phyloP scores from a whole-genome alignment of 352 stramenopile genomes.

The Sclerospora graminicola region DNA sequence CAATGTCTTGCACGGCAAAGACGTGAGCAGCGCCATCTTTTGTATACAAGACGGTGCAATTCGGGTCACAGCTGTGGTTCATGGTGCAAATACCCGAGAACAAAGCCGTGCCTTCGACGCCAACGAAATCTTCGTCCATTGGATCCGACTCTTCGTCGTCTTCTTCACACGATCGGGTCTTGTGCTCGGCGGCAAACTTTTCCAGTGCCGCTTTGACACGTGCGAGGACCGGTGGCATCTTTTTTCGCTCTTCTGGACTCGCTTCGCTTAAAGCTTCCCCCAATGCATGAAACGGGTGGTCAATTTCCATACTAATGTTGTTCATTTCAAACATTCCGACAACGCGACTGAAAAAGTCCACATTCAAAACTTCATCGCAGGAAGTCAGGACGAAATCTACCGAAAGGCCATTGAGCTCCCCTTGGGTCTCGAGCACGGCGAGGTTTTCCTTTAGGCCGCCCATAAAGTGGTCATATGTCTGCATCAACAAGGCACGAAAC shows the following conservation, averaged over 20 bases:
- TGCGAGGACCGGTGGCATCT: conserved; percentile 47
- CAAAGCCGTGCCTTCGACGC: conserved; percentile 91
- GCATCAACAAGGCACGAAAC: conserved; percentile 47
- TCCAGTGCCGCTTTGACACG: conserved; percentile 56
- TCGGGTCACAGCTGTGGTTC: conserved; percentile 94
- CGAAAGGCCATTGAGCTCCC: conserved; percentile 49
- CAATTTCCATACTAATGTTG: conserved; percentile 90
- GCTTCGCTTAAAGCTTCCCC: conserved; percentile 48
- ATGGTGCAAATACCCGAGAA: conserved; percentile 91
- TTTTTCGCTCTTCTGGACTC: conserved; percentile 45
- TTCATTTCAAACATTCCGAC: conserved; percentile 97
- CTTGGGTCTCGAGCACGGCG: conserved; percentile 25
- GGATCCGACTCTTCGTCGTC: conserved; percentile 36
- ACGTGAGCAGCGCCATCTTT: conserved; percentile 62
- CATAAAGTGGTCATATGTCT: conserved; percentile 51
- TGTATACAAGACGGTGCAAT: conserved; percentile 87
- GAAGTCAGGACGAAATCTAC: conserved; percentile 35
- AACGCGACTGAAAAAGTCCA: conserved; percentile 81
- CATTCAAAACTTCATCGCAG: conserved; percentile 42
- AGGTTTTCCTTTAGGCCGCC: conserved; percentile 49
- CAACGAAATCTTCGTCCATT: conserved; percentile 83
- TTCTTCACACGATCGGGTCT: conserved; percentile 28
- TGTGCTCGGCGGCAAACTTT: conserved; percentile 58
- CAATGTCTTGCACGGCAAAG: conserved; percentile 62
- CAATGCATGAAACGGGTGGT: conserved; percentile 72